These are phyloP conservation scores for Gracilaria vermiculophylla DNA, from an alignment of 23 red algal species.

Conservation along the genomic window DNA sequence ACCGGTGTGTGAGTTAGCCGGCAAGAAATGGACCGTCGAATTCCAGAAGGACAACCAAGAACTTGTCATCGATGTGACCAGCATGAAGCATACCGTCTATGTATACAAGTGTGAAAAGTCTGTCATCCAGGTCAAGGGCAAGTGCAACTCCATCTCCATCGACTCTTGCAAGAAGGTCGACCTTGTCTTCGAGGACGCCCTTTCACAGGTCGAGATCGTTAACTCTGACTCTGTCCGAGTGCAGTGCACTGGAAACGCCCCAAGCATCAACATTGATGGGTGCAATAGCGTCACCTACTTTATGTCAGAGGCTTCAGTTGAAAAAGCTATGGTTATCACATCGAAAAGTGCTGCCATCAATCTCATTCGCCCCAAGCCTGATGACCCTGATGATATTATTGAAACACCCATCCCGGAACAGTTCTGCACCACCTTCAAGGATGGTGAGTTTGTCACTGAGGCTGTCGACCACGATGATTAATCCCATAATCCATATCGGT, in stretches of 20 bases:
- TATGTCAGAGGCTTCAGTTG: slow-evolving; percentile 70
- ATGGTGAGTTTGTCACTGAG: slow-evolving; percentile 82
- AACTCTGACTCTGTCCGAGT: slow-evolving; percentile 81
- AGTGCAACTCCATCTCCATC: slow-evolving; percentile 85
- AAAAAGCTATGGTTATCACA: slow-evolving; percentile 85
- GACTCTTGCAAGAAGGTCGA: slow-evolving; percentile 88
- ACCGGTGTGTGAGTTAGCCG: slow-evolving; percentile 68
- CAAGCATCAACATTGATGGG: slow-evolving; percentile 79
- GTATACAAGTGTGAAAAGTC: slow-evolving; percentile 89
- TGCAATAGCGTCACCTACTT: slow-evolving; percentile 77
- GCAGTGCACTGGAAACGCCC: slow-evolving; percentile 76
- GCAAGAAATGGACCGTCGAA: slow-evolving; percentile 84
- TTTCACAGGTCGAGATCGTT: slow-evolving; percentile 79
- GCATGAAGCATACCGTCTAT: slow-evolving; percentile 94
- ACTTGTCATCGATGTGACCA: slow-evolving; percentile 54
- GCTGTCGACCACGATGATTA: slow-evolving; percentile 86
- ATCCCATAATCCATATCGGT: neutral
- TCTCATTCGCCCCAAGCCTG: slow-evolving; percentile 72
- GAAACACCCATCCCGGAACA: slow-evolving; percentile 93
- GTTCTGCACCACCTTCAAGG: slow-evolving; percentile 82
- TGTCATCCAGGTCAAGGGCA: slow-evolving; percentile 79
- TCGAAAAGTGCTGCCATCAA: slow-evolving; percentile 89
- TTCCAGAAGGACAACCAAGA: slow-evolving; percentile 62
- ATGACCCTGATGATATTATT: slow-evolving; percentile 81
- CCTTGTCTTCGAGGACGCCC: slow-evolving; percentile 82